Evolutionary conservation across 257 asterid genomes (phyloP).

Genomic region (Solanum gracilifrons): DNA sequence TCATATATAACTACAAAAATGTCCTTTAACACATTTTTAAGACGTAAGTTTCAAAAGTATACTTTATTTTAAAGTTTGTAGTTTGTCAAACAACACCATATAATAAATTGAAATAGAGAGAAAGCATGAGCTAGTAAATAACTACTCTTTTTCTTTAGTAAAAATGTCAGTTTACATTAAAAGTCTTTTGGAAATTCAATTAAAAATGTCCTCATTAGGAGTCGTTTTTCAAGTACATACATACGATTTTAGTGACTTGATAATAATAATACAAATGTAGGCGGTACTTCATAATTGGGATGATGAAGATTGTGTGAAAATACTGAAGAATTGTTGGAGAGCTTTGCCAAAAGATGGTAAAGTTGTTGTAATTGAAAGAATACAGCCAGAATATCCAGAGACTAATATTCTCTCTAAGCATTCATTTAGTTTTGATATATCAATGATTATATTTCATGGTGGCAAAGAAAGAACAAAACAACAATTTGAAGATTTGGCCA

Average conservation of each 20-base stretch:
- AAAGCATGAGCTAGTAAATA: no score
- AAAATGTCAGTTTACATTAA: not conserved
- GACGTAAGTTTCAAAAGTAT: no score
- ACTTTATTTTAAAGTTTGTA: no score
- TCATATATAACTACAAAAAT: no score
- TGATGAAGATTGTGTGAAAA: constrained; percentile 8
- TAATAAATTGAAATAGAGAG: no score
- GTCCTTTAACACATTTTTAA: no score
- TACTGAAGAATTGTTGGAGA: constrained; percentile 10
- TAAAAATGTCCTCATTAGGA: not conserved
- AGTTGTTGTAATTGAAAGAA: constrained; percentile 1
- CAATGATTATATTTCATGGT: constrained; percentile 7
- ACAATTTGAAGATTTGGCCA: constrained; percentile 9
- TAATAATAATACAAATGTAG: not conserved
- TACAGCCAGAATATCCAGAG: constrained; percentile 9
- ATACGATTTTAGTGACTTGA: no score
- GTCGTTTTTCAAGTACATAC: not conserved
- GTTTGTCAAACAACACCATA: no score
- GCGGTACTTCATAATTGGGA: constrained; percentile 22
- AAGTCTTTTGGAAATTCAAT: no score
- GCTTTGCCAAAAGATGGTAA: constrained; percentile 13
- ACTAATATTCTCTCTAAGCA: not conserved
- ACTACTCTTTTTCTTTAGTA: no score
- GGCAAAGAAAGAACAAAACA: constrained; percentile 15
- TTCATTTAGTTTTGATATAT: not conserved